Conservation (phyloP, 176 grass and related monocot species). For the Aegilops tauschii region DNA sequence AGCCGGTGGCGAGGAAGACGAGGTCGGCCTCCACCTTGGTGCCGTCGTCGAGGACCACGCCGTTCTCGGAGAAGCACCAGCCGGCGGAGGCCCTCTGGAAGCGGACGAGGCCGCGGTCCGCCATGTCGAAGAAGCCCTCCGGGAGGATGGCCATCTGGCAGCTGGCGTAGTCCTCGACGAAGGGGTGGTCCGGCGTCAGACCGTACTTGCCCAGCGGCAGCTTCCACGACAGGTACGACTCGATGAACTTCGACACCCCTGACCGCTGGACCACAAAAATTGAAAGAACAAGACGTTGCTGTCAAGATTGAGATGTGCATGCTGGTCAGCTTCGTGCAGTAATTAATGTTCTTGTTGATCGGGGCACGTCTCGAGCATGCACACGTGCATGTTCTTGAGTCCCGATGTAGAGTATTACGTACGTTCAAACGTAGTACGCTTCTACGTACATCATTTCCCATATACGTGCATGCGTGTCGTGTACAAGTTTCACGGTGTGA, state of each 20-base stretch:
- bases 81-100: conserved; percentile 47
- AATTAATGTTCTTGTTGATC: neutral
- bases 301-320: neutral
- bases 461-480: conserved; percentile 3
- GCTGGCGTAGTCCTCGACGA: conserved; percentile 94
- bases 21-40: conserved; percentile 80
- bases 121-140: conserved; percentile 92
- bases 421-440: no score
- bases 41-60: conserved; percentile 67
- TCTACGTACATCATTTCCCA: no score
- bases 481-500: neutral
- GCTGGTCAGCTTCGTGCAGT: neutral
- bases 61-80: conserved; percentile 82
- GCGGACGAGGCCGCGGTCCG: conserved; percentile 52
- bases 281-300: neutral
- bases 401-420: no score
- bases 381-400: neutral
- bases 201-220: conserved; percentile 82
- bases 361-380: conserved; percentile 7
- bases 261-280: conserved; percentile 39
- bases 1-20: conserved; percentile 93
- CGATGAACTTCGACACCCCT: conserved; percentile 88
- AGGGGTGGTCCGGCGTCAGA: conserved; percentile 80
- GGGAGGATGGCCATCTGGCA: conserved; percentile 99
- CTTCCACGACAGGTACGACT: conserved; percentile 92